phyloP scores from a whole-genome alignment of 495 filamentous ascomycete species.

The Glarea lozoyensis region DNA sequence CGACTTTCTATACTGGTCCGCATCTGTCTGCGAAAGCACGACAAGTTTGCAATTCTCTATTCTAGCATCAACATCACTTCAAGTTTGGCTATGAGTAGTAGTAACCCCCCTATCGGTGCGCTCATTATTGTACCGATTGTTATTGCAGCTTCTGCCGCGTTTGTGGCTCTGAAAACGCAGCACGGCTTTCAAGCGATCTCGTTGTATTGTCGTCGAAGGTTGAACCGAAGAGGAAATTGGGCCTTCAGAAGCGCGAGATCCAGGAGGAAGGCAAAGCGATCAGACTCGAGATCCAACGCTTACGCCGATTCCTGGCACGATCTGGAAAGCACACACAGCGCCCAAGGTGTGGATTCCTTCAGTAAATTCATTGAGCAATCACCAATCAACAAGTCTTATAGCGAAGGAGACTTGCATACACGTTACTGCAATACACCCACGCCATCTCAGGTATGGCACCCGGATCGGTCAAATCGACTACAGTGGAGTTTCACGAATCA shows the following conservation, averaged over 20 bases:
- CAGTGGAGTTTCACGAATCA: conserved; percentile 22
- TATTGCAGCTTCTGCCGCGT: conserved; percentile 34
- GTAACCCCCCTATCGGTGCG: conserved; percentile 30
- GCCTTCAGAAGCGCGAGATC: not conserved
- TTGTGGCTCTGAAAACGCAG: conserved; percentile 32
- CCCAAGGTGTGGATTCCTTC: conserved; percentile 9
- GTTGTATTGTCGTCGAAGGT: conserved; percentile 2
- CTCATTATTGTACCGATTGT: conserved; percentile 48
- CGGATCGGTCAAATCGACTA: conserved; percentile 18
- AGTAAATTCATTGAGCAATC: conserved; percentile 23
- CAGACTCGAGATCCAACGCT: conserved; percentile 11
- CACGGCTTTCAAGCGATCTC: conserved; percentile 3
- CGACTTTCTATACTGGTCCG: too few species aligned
- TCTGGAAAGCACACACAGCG: conserved; percentile 12
- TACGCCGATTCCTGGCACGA: conserved; percentile 20
- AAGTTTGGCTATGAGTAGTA: conserved; percentile 26
- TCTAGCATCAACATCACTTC: conserved; percentile 20
- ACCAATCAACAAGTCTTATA: not conserved
- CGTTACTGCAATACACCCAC: too few species aligned
- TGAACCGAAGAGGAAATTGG: conserved; percentile 8
- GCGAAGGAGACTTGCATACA: not conserved
- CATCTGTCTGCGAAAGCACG: too few species aligned
- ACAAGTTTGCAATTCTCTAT: conserved; percentile 6
- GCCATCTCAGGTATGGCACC: conserved; percentile 19
- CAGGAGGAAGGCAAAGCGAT: conserved; percentile 21